A percentile compares a stretch with the other conserved stretches of the same genome.
phyloP scores from a whole-genome alignment of 495 filamentous ascomycete genomes.

The Astrothelium subdiscretum region DNA sequence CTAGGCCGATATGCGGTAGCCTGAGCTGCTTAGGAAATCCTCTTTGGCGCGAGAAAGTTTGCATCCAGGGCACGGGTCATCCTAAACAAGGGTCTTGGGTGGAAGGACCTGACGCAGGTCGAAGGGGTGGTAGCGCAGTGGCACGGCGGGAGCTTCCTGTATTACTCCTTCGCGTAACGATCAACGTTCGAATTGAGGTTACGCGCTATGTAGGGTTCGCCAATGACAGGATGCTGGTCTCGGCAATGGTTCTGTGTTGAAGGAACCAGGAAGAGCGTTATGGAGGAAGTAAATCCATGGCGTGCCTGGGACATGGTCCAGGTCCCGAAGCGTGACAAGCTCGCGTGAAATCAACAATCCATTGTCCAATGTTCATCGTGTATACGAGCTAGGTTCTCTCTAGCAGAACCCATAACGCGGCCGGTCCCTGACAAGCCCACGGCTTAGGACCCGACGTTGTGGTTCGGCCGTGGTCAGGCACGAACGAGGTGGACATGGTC shows the following conservation, averaged over 20 bases:
- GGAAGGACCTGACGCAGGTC: not conserved
- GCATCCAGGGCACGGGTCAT: not conserved
- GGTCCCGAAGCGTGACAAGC: not conserved
- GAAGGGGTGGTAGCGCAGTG: constrained; percentile 1
- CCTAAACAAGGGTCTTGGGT: not conserved
- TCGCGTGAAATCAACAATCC: not conserved
- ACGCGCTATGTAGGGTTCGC: not conserved
- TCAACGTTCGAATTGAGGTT: not conserved
- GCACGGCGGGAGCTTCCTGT: not conserved
- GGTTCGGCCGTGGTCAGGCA: not conserved
- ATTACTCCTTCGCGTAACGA: not conserved
- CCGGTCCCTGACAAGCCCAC: not conserved
- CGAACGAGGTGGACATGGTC: not conserved
- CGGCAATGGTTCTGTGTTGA: not conserved
- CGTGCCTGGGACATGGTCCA: not conserved
- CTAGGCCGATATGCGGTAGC: not conserved
- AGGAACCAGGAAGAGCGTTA: not conserved
- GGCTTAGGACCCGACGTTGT: not conserved
- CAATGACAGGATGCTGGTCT: not conserved
- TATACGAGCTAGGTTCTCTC: too few relatives aligned
- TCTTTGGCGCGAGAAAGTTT: not conserved
- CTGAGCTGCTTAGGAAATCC: not conserved
- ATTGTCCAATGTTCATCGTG: not conserved
- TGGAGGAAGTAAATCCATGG: not conserved
- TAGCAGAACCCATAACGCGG: not conserved